Evolutionary conservation across 805 yeast genomes (phyloP), one percentile per base, ranked within the genome.

Genomic region (Suhomyces xylopsoci): DNA sequence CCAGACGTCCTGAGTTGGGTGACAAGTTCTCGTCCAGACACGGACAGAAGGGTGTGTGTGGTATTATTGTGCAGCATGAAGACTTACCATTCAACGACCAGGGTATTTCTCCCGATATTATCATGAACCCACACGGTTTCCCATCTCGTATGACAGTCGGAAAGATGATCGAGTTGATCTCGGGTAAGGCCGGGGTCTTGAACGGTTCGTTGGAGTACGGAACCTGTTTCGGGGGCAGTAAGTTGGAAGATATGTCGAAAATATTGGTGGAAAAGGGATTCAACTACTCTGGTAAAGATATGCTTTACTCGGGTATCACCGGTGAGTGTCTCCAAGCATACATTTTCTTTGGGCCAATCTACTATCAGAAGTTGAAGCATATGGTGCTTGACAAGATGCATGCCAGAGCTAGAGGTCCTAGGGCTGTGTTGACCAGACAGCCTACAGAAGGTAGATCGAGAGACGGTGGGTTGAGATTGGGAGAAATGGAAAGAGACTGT

Each of bases 111-210:
- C 99, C 99, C 0, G 99, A 93, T 74, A 92, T 93, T 58, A 93
- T 93, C 64, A 93, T 93, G 97, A 93, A 93, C 66, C 99, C 99
- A 1, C 99, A 93, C 70, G 99, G 97, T 76, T 94, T 93, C 86
- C 99, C 99, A 57, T 93, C 98, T 34, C 96, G 99, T 81, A 94
- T 94, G 99, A 94, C 99, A 40, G 98, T 94, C 17, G 99, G 99
- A 54, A 94, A 94, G 72, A 93, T 94, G 98, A 84, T 94, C 59
- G 99, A 94, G 70, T 79, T 93, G 56, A 88, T 94, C 22, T 88
- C 97, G 30, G 99, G 99, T 61, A 94, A 94, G 67, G 99, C 98
- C 0, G 99, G 99, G 68, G 97, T 94, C 40, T 73, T 94, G 61
- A 88, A 90, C 62, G 99, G 99, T 3, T 66, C 88, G 2, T 76